Base-by-base conservation (phyloP, 1,139 yeast genomes). In the Saccharomyces hybrid region DNA sequence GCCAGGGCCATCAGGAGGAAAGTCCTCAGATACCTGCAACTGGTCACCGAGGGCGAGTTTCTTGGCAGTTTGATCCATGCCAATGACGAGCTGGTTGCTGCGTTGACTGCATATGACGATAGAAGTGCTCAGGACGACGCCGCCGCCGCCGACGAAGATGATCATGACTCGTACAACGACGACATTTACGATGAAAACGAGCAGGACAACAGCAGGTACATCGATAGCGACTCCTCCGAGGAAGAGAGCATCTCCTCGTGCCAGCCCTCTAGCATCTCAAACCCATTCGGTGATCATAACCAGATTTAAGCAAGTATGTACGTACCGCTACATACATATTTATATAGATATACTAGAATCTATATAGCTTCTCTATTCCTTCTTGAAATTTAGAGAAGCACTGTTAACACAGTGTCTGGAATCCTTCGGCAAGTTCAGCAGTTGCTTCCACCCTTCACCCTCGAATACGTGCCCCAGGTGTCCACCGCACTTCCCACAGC, bases 331-430 rank as follows among this genome's bases (percentile, higher is more conserved):
- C n/a, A 3, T 13, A 16, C 28, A 29, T 20, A 34, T 16, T 13
- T 48, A 47, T 27, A 20, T n/a, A 2, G 11, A 11, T 23, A 5
- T 11, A 25, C 23, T 20, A 20, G 4, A 20, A 20, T 3, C 23
- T 25, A 31, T 11, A 16, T 38, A 20, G 44, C 29, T 38, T 25
- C 47, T 27, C 50, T 58, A 59, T 46, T 65, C 63, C 51, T 69
- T 68, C 51, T 71, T 73, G 63, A 90, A 87, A 65, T 84, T 86
- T 69, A 93, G 73, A 56, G 91, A 82, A 31, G 88, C 76, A 56
- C 96, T 87, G 71, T 93, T 93, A 25, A 91, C 97, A 71, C 99
- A 93, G 69, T 93, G 98, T 68, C 99, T 81, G 61, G 81, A 93
- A 69, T 91, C 95, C 0, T 96, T 89, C 5, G 98, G 99, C 25